Evolutionary conservation across 2,329 filamentous ascomycete genomes (phyloP), one percentile per base, ranked within the genome.

Genomic region (Pseudogymnoascus sp.): DNA sequence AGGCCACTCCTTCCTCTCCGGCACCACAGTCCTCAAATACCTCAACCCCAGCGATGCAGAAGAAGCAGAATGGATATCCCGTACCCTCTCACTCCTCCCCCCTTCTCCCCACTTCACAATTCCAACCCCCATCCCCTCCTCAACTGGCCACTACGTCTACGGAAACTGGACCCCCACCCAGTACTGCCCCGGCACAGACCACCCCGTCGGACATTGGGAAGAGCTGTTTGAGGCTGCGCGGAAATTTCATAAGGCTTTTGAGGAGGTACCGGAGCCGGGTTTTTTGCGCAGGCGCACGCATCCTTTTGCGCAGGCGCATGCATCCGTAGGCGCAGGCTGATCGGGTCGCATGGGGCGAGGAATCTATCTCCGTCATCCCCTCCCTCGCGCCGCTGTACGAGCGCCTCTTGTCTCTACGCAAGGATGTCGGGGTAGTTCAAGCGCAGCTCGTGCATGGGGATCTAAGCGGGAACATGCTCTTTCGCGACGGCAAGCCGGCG

Each of bases 111-210:
- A 43, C 16, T 43, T 10, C 16, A 19, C 39, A 2, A 8, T 43
- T 7, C 16, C n/a, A 6, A 43, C 39, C 7, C 39, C 39, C n/a
- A 4, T 43, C 16, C 39, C 2, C 3, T 1, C 36, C 14, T 39
- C 36, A 39, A 39, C 36, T 2, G 36, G 36, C 36, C 3, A 1
- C 6, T n/a, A n/a, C 14, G n/a, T 43, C 16, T 8, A 16, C 14
- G 84, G 87, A 71, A 78, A 73, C 68, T 81, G 83, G 78, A 78
- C 75, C 1, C 68, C 71, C 25, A 81, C 81, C 0, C 73, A 75
- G 62, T 72, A 86, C 11, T 86, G 83, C 73, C 76, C 79, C 67
- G 83, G 78, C 13, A 70, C 80, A 69, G 77, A 79, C 68, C 73
- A 77, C 65, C 37, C 37, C n/a, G n/a, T 16, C n/a, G 6, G 34